Conservation (phyloP, 2,329 filamentous ascomycete species). For the Fusarium sp. region DNA sequence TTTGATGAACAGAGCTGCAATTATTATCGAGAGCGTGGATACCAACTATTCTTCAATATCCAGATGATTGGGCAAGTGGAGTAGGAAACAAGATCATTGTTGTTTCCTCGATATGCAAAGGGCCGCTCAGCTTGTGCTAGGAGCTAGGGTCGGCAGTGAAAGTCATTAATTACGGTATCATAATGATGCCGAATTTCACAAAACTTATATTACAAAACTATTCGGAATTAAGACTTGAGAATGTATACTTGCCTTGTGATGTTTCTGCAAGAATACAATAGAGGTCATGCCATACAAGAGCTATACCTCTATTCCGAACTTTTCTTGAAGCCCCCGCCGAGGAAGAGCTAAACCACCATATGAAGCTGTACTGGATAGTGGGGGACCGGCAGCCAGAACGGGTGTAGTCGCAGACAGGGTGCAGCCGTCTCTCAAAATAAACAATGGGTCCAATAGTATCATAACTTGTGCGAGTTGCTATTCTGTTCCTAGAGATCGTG, state of each 20-base stretch:
- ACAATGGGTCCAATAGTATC: conserved; percentile 15
- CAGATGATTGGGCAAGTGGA: background rate
- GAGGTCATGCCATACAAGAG: too few species aligned
- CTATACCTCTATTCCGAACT: too few species aligned
- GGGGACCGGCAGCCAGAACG: conserved; percentile 5
- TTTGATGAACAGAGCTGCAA: background rate
- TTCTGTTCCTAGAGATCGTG: conserved; percentile 20
- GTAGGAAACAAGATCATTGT: background rate
- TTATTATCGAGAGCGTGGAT: background rate
- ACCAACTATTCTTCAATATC: background rate
- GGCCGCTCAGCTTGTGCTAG: conserved; percentile 8
- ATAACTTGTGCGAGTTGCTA: background rate
- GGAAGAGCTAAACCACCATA: background rate
- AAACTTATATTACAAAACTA: background rate
- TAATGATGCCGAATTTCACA: too few species aligned
- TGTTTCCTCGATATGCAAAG: background rate
- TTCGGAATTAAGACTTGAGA: too few species aligned
- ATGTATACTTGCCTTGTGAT: too few species aligned
- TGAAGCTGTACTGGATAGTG: conserved; percentile 14
- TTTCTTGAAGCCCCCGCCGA: too few species aligned
- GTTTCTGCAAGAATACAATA: too few species aligned
- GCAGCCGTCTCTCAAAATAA: conserved; percentile 28
- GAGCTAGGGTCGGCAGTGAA: background rate
- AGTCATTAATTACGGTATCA: too few species aligned
- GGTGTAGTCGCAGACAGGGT: conserved; percentile 12